Base-by-base conservation (phyloP, 345 rosid species). In the Moringa oleifera region DNA sequence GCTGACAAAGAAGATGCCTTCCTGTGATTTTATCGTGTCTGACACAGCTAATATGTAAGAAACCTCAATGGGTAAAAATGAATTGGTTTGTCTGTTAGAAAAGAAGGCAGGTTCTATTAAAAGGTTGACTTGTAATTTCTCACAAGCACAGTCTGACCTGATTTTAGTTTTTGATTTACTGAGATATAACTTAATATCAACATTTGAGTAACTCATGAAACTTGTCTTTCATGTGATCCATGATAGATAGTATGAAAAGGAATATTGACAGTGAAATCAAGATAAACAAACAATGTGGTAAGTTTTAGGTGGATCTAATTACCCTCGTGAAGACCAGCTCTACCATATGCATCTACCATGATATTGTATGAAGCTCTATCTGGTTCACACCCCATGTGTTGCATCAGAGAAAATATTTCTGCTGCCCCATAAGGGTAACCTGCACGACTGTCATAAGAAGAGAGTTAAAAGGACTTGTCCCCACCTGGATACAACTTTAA, bases 401-500 rank as follows among this genome's bases (percentile, higher is more conserved):
- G 91, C 95, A 92, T 92, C 16, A 92, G 78, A 20, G 98, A 92
- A 75, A 92, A 92, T 59, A 89, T 77, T 71, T 92, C 98, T 33
- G 98, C 91, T 60, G 95, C 95, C n/a, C 91, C 98, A 25, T 75
- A 78, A 17, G 98, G 89, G 78, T 76, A 92, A 51, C 96, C 98
- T 60, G 96, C 96, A 58, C 96, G 93, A 50, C 98, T 92, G 82
- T 73, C 58, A 18, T 16, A 46, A 58, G 11, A 54, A 63, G 54
- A 66, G 28, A 47, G 63, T 63, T 51, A 66, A 53, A 62, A 24
- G 16, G 5, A 47, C 6, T 47, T 47, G 19, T 15, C 51, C 2
- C n/a, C 51, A 28, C 18, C 18, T 36, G 7, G 45, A 58, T 20
- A 1, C 21, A 23, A 25, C 19, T 23, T 50, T 24, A 66, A 47